A percentile compares a stretch with the other conserved stretches of the same genome.
Conservation (phyloP, 352 stramenopile genomes). For the Lagenidium giganteum region DNA sequence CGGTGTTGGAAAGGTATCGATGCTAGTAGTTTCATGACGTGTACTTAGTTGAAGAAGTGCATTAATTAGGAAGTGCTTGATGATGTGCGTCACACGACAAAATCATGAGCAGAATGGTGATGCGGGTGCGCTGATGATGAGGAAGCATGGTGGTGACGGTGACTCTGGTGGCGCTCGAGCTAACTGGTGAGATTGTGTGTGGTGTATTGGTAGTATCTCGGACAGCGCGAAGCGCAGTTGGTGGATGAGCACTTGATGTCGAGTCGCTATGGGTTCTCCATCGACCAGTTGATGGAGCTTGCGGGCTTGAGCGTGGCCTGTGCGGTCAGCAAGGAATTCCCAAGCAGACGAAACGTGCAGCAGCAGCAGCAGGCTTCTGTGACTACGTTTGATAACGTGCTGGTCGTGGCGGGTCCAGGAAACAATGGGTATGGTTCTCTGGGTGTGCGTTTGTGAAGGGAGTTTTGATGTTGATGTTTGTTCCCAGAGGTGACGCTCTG, state of each 20-base stretch:
- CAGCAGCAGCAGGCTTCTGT: background rate
- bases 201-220: slow-evolving; percentile 47
- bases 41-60: no score
- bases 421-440: slow-evolving; percentile 98
- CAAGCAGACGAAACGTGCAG: no score
- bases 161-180: no score
- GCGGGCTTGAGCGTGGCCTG: slow-evolving; percentile 94
- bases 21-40: no score
- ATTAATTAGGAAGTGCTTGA: no score
- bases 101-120: no score
- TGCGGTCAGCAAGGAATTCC: slow-evolving; percentile 80
- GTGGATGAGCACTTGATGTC: slow-evolving; percentile 92
- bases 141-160: no score
- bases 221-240: slow-evolving; percentile 61
- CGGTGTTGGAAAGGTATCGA: no score
- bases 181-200: background rate
- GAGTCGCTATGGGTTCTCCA: slow-evolving; percentile 80
- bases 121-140: no score
- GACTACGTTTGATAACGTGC: slow-evolving; percentile 39
- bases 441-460: no score
- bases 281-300: slow-evolving; percentile 99
- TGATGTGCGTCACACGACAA: no score
- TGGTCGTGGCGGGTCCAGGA: slow-evolving; percentile 95
- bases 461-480: background rate
- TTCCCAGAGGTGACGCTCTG: slow-evolving; percentile 92